phyloP scores from a whole-genome alignment of 1,139 yeast genomes.

The Nadsonia starkeyi-henricii region DNA sequence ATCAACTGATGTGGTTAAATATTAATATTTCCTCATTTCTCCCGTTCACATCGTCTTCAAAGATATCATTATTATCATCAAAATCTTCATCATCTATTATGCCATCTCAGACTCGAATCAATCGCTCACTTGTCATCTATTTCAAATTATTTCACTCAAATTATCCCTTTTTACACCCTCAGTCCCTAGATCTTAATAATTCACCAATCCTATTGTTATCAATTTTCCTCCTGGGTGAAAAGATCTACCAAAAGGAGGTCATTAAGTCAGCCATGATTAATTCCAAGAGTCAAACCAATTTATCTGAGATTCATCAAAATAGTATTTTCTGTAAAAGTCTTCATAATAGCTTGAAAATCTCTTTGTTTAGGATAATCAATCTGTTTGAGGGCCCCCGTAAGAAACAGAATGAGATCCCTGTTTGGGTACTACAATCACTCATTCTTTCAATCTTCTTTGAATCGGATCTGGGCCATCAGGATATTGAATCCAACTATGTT shows the following conservation, averaged over 20 bases:
- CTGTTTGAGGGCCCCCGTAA: not conserved
- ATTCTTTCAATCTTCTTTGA: not conserved
- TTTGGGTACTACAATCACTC: not conserved
- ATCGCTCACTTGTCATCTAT: constrained; percentile 21
- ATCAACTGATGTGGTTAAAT: not conserved
- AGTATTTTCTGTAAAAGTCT: not conserved
- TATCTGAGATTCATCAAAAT: not conserved
- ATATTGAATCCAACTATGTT: not conserved
- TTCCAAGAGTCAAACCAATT: not conserved
- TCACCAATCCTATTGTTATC: not conserved
- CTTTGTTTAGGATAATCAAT: not conserved
- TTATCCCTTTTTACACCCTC: constrained; percentile 23
- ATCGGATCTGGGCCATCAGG: not conserved
- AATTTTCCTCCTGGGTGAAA: not conserved
- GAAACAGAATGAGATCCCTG: not conserved
- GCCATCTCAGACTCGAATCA: constrained; percentile 19
- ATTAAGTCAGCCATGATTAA: not conserved
- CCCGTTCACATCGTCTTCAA: not conserved
- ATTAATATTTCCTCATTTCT: not conserved
- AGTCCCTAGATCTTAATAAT: constrained; percentile 18
- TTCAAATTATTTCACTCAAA: constrained; percentile 23
- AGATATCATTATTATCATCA: too few relatives aligned
- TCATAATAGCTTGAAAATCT: not conserved
- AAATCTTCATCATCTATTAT: not conserved
- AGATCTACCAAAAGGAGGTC: not conserved